A percentile compares a stretch with the other conserved stretches of the same genome.
These are phyloP conservation scores for Lactarius tabidus DNA, from an alignment of 768 basidiomycete species.

Conservation along the genomic window DNA sequence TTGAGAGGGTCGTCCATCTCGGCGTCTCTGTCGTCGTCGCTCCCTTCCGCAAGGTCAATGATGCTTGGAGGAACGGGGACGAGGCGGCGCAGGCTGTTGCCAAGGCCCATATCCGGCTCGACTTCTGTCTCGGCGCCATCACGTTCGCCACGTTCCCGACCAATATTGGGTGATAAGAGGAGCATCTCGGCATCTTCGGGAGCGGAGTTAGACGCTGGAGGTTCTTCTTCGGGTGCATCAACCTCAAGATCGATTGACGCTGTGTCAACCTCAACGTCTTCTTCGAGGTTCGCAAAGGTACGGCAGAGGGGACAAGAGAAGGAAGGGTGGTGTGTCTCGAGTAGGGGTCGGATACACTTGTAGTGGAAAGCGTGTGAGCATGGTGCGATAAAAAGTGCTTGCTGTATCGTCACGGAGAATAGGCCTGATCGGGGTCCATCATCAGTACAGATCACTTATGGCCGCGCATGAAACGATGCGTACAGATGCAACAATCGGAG, in stretches of 20 bases:
- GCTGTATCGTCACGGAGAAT: constrained; percentile 89
- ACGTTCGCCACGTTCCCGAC: constrained; percentile 13
- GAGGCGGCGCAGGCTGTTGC: constrained; percentile 9
- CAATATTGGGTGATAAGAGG: constrained; percentile 11
- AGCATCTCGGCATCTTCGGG: constrained; percentile 21
- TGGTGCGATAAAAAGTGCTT: constrained; percentile 95
- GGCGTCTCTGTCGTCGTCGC: constrained; percentile 22
- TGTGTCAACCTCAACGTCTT: constrained; percentile 78
- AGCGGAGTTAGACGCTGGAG: background rate
- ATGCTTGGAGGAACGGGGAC: constrained; percentile 16
- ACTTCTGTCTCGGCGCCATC: constrained; percentile 23
- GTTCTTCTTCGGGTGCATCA: background rate
- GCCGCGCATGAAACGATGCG: constrained; percentile 31
- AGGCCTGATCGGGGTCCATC: constrained; percentile 39
- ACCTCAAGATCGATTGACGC: constrained; percentile 15
- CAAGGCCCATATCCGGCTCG: constrained; percentile 11
- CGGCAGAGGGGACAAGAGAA: constrained; percentile 96
- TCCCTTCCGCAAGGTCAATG: constrained; percentile 21
- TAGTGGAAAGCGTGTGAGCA: constrained; percentile 96
- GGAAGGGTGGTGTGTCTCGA: constrained; percentile 84
- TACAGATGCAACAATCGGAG: constrained; percentile 93
- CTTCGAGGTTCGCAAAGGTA: constrained; percentile 92
- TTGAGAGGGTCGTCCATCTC: constrained; percentile 13
- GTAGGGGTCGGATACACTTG: constrained; percentile 92
- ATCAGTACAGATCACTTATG: background rate